Percentiles rank a stretch among this genome's conserved stretches.
phyloP scores from a whole-genome alignment of 352 stramenopile species.

The Phytopythium cucurbitacearum region DNA sequence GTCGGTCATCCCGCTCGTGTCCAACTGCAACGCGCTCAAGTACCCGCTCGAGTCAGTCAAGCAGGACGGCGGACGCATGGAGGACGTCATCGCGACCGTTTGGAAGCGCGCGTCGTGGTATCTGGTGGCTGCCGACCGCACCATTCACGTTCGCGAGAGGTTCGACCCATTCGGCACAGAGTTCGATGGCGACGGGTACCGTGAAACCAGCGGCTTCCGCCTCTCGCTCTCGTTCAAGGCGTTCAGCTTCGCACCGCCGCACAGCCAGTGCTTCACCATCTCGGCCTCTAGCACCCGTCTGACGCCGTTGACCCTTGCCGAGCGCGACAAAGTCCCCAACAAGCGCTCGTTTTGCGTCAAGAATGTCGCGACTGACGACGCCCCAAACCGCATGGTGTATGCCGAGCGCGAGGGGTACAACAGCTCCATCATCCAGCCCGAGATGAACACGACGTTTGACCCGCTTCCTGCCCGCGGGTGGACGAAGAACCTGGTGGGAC shows the following conservation, averaged over 20 bases:
- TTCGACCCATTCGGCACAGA: constrained; percentile 27
- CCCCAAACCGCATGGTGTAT: constrained; percentile 22
- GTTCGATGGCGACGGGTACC: constrained; percentile 15
- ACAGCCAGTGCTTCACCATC: constrained; percentile 26
- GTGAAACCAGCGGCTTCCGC: constrained; percentile 7
- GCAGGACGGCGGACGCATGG: constrained; percentile 23
- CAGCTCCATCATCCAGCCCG: constrained; percentile 25
- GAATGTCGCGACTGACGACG: constrained; percentile 21
- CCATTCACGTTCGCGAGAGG: constrained; percentile 23
- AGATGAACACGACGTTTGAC: constrained; percentile 21
- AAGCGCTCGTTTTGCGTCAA: constrained; percentile 30
- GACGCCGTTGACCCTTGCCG: constrained; percentile 4
- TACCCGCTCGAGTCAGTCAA: constrained; percentile 36
- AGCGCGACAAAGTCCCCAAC: constrained; percentile 4
- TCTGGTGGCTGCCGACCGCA: constrained; percentile 21
- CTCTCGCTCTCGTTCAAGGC: constrained; percentile 31
- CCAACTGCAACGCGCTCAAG: constrained; percentile 48
- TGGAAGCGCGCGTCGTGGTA: constrained; percentile 23
- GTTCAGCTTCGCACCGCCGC: constrained; percentile 27
- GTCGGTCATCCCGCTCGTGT: constrained; percentile 33
- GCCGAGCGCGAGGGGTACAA: constrained; percentile 17
- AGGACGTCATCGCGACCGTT: constrained; percentile 14
- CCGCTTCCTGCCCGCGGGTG: constrained; percentile 23
- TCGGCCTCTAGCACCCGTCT: constrained; percentile 9
- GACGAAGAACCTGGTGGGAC: constrained; percentile 10